These are phyloP conservation scores for Aspergillus saccharolyticus DNA, from an alignment of 495 filamentous ascomycete species.

Conservation along the genomic window DNA sequence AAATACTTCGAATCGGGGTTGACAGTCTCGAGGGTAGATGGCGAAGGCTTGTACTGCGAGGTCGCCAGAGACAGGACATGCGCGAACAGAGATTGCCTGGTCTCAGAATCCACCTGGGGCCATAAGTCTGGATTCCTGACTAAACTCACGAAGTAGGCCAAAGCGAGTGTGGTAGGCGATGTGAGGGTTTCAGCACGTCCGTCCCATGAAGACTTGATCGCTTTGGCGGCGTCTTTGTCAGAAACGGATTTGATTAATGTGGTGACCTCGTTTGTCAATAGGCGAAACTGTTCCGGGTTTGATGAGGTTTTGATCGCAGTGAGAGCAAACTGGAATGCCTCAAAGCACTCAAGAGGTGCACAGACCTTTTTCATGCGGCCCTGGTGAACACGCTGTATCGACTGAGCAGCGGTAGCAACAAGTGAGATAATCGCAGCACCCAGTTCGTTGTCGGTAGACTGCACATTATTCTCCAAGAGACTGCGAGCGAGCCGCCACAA, in stretches of 20 bases:
- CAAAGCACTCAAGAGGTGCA: conserved; percentile 34
- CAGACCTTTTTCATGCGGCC: conserved; percentile 23
- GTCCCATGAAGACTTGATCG: conserved; percentile 35
- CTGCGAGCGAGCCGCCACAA: conserved; percentile 40
- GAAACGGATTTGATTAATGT: conserved; percentile 29
- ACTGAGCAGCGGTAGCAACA: conserved; percentile 25
- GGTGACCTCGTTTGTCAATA: conserved; percentile 25
- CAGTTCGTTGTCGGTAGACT: conserved; percentile 20
- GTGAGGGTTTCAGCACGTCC: conserved; percentile 34
- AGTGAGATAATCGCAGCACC: conserved; percentile 17
- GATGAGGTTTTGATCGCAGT: conserved; percentile 20
- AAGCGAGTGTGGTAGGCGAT: conserved; percentile 26
- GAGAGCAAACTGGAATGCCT: conserved; percentile 38
- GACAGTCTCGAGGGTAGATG: conserved; percentile 26
- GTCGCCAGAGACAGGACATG: conserved; percentile 37
- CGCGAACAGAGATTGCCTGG: conserved; percentile 28
- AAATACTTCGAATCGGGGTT: conserved; percentile 31
- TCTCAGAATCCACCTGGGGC: conserved; percentile 24
- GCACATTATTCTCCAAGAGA: conserved; percentile 28
- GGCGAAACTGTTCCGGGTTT: conserved; percentile 21
- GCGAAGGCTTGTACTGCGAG: conserved; percentile 27
- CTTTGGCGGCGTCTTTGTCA: conserved; percentile 23
- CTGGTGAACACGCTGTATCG: conserved; percentile 31
- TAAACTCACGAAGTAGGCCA: conserved; percentile 36
- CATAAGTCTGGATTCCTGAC: conserved; percentile 32